These are phyloP conservation scores for Penicillium simplicissimum DNA, from an alignment of 495 filamentous ascomycete genomes.

Conservation along the genomic window DNA sequence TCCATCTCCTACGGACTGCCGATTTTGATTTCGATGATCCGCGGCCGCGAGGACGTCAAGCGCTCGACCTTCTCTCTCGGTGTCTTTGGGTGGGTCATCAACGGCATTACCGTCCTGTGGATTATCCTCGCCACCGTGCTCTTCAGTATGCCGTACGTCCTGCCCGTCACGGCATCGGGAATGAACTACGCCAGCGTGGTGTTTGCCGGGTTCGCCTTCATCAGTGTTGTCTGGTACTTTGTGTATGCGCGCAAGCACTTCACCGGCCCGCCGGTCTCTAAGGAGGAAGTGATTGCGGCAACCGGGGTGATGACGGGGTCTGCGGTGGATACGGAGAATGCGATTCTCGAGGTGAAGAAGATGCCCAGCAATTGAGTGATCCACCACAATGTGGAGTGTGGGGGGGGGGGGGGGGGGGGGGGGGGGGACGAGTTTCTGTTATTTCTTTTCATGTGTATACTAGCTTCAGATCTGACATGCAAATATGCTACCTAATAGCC, in stretches of 20 bases:
- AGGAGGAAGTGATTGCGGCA: conserved; percentile 34
- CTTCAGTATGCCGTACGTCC: conserved; percentile 57
- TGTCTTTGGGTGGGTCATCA: conserved; percentile 53
- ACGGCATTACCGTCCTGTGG: conserved; percentile 51
- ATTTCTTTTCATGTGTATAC: conserved; percentile 4
- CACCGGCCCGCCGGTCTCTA: conserved; percentile 60
- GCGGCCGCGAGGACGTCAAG: conserved; percentile 48
- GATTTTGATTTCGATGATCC: conserved; percentile 58
- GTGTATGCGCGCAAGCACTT: conserved; percentile 70
- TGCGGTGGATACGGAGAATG: conserved; percentile 29
- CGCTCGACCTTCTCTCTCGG: conserved; percentile 52
- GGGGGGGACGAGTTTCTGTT: neutral
- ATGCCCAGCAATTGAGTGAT: conserved; percentile 3
- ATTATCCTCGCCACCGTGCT: conserved; percentile 52
- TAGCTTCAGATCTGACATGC: conserved; percentile 7
- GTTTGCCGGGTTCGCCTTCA: conserved; percentile 59
- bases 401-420: no score
- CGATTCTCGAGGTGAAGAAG: conserved; percentile 25
- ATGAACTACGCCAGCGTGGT: conserved; percentile 68
- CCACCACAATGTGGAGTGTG: neutral
- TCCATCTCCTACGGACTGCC: conserved; percentile 64
- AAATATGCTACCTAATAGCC: neutral
- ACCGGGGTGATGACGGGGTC: conserved; percentile 40
- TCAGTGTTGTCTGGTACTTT: conserved; percentile 66
- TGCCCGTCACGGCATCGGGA: conserved; percentile 46